Evolutionary conservation across 1,284 basidiomycete genomes (phyloP), one percentile per base, ranked within the genome.

Genomic region (Marasmius fiardii): DNA sequence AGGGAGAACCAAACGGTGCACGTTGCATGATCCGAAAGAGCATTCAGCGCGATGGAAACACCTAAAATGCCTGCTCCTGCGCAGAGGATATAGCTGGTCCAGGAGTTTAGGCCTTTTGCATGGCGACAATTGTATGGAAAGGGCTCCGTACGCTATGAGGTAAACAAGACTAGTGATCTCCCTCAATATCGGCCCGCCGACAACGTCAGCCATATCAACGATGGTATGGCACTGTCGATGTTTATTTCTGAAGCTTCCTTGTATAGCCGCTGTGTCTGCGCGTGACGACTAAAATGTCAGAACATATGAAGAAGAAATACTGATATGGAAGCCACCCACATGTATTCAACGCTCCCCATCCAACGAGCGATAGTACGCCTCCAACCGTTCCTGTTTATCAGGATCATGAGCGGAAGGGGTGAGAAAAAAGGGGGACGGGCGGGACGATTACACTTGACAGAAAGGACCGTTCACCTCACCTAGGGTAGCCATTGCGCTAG

Each of bases 1-100:
- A 49, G 47, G 26, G 47, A 49, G 28, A 49, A 49, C 47, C 47
- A 49, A 10, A 49, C 47, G 47, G 47, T n/a, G 26, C 47, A 49
- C 10, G 26, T 49, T 1, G 47, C 47, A 33, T 49, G 26, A 3
- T 26, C 18, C 47, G 47, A 49, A 16, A 49, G 26, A 4, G 28
- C 47, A 16, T 33, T 49, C 5, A 49, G 28, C 10, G 47, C 47
- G 24, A 49, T 31, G 10, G 47, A 49, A 14, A 49, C 47, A 33
- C 47, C 47, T 26, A 49, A 18, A 26, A 49, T 49, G 16, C 47
- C 47, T 49, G 26, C 23, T 14, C 47, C 47, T 5, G 47, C 26
- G 33, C 47, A 49, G 10, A 49, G 16, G 14, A 49, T 31, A 26
- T 49, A 49, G 6, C 47, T 49, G 20, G 12, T 11, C n/a, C 16